These are phyloP conservation scores for Puccinia sorghi DNA, from an alignment of 1,284 basidiomycete species.

Conservation along the genomic window DNA sequence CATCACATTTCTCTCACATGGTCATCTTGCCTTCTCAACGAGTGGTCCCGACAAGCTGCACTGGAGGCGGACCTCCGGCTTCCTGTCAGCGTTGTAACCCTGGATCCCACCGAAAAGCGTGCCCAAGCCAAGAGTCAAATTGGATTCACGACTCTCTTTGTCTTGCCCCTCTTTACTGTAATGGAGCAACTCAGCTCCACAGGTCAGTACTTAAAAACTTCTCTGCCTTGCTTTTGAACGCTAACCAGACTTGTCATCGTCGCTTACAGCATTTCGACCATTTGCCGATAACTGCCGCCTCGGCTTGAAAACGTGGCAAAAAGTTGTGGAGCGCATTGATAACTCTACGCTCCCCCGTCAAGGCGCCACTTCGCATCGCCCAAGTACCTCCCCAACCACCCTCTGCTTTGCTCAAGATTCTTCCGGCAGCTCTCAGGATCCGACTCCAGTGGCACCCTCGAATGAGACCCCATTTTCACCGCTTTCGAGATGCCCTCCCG, in stretches of 20 bases:
- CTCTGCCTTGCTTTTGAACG: background rate
- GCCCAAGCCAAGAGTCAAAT: conserved; percentile 79
- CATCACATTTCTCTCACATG: conserved; percentile 83
- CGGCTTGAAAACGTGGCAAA: conserved; percentile 44
- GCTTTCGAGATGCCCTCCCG: background rate
- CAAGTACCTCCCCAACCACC: background rate
- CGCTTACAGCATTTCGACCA: conserved; percentile 29
- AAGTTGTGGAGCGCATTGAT: conserved; percentile 32
- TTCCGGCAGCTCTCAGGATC: background rate
- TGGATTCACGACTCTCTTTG: conserved; percentile 81
- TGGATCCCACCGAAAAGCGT: conserved; percentile 60
- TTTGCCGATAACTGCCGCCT: conserved; percentile 38
- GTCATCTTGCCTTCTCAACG: conserved; percentile 79
- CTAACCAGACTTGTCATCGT: too few relatives aligned
- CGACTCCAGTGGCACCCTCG: background rate
- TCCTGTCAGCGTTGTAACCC: conserved; percentile 67
- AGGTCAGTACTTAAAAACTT: background rate
- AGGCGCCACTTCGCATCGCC: background rate
- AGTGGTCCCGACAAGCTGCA: conserved; percentile 83
- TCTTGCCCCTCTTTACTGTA: conserved; percentile 76
- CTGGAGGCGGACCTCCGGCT: conserved; percentile 76
- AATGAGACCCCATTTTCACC: background rate
- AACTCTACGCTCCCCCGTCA: background rate
- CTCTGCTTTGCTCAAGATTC: background rate
- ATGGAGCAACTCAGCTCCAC: conserved; percentile 59